Evolutionary conservation across 1,139 yeast species (phyloP).

Genomic region (Kurtzmaniella quercitrusa): DNA sequence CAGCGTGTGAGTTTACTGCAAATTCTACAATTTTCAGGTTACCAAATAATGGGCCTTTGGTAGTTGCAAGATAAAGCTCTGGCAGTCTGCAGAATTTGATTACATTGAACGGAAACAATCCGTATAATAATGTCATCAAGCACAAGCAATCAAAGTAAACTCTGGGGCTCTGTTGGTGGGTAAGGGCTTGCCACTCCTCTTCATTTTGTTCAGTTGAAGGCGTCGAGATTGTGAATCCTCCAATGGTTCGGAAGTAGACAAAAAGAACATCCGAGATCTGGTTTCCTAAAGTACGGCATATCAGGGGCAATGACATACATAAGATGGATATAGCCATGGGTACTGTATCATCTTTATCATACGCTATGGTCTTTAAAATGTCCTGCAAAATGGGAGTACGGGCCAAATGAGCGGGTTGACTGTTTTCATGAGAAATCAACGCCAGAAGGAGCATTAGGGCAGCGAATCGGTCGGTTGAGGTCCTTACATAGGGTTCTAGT

Average conservation of each 20-base stretch:
- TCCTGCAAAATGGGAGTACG: conserved; percentile 37
- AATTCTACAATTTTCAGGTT: not conserved
- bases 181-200: conserved; percentile 11
- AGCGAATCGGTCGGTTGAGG: conserved; percentile 28
- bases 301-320: conserved; percentile 54
- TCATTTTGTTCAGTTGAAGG: conserved; percentile 3
- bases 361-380: conserved; percentile 37
- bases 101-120: conserved; percentile 55
- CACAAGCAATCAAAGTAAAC: conserved; percentile 19
- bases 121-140: conserved; percentile 48
- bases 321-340: conserved; percentile 40
- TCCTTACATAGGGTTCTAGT: conserved; percentile 27
- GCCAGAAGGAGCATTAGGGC: conserved; percentile 30
- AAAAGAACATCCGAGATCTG: conserved; percentile 42
- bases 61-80: conserved; percentile 12
- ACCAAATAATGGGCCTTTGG: conserved; percentile 1
- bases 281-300: conserved; percentile 30
- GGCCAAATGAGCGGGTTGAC: conserved; percentile 28
- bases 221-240: conserved; percentile 1
- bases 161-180: conserved; percentile 7
- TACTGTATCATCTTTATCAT: conserved; percentile 44
- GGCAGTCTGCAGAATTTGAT: conserved; percentile 44
- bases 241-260: conserved; percentile 38
- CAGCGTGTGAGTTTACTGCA: not conserved
- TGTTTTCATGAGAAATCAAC: conserved; percentile 23